Evolutionary conservation across 2,329 filamentous ascomycete genomes (phyloP), one percentile per base, ranked within the genome.

Genomic region (Emericellopsis cladophorae): DNA sequence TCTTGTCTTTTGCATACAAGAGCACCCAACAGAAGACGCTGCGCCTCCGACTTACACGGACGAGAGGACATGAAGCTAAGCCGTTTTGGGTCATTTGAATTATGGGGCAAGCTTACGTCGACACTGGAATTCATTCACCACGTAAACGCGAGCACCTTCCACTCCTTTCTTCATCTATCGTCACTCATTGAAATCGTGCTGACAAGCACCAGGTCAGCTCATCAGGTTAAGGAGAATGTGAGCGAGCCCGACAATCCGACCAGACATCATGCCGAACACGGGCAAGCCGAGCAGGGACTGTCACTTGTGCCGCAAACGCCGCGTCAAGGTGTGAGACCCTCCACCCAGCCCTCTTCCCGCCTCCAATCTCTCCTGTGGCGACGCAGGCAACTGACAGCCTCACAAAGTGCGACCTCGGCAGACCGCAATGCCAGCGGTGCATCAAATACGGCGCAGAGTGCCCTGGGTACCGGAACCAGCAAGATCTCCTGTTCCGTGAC

Each of bases 221-320:
- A 24, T 39, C 33, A 11, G 22, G 18, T 21, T 21, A 3, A 3
- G 3, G 4, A 21, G 18, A 21, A 21, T 21, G 18, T 21, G 18
- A 21, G 18, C 3, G 18, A 21, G 5, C 18, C 18, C 18, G 18
- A 21, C 18, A 21, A 21, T 4, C 5, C 18, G 31, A 12, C 15
- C 31, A 32, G 31, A 12, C 41, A 44, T 32, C 40, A 65, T 65
- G 62, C 62, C 62, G 26, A 65, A 65, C 49, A 63, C 54, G 21
- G 62, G 62, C 26, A 57, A 54, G 44, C 62, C 61, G 16, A 65
- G 62, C 45, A 53, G 53, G 37, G 61, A 65, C 48, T 65, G 62
- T 42, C 60, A 64, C 39, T 53, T 65, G 32, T 65, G 62, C 45
- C 60, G 62, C 29, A 48, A 51, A 33, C 51, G 62, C 37, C 58